Conservation (phyloP, 768 basidiomycete species). For the Heimioporus sp. region DNA sequence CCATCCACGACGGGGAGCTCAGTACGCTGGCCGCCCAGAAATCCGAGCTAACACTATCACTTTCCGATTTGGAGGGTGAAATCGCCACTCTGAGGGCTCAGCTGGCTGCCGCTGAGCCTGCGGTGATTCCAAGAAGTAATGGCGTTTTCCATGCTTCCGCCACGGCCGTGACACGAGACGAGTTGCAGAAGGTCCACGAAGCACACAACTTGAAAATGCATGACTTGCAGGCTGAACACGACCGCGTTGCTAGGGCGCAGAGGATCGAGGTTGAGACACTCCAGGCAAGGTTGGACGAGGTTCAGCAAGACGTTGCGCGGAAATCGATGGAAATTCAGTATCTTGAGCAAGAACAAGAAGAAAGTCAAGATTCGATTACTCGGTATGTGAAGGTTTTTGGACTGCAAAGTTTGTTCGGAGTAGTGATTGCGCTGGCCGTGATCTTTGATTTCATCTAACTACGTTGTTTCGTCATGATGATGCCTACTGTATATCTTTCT, state of each 20-base stretch:
- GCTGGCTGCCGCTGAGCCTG: constrained; percentile 43
- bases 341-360: constrained; percentile 78
- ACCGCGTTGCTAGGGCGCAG: constrained; percentile 51
- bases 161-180: constrained; percentile 64
- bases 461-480: constrained; percentile 13
- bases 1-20: constrained; percentile 61
- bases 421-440: constrained; percentile 51
- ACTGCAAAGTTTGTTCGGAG: constrained; percentile 54
- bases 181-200: constrained; percentile 74
- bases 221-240: constrained; percentile 68
- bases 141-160: constrained; percentile 40
- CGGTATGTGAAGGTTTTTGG: constrained; percentile 71
- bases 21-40: constrained; percentile 55
- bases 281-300: constrained; percentile 46
- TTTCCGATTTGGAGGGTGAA: constrained; percentile 81
- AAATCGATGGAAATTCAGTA: constrained; percentile 83
- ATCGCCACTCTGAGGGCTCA: constrained; percentile 61
- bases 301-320: constrained; percentile 58
- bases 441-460: constrained; percentile 52
- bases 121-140: constrained; percentile 55
- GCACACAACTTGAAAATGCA: constrained; percentile 81
- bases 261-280: constrained; percentile 58
- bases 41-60: constrained; percentile 53
- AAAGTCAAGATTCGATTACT: constrained; percentile 69
- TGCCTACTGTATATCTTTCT: constrained; percentile 18